phyloP scores from a whole-genome alignment of 108 stramenopile genomes.

The Skeletonema potamos region DNA sequence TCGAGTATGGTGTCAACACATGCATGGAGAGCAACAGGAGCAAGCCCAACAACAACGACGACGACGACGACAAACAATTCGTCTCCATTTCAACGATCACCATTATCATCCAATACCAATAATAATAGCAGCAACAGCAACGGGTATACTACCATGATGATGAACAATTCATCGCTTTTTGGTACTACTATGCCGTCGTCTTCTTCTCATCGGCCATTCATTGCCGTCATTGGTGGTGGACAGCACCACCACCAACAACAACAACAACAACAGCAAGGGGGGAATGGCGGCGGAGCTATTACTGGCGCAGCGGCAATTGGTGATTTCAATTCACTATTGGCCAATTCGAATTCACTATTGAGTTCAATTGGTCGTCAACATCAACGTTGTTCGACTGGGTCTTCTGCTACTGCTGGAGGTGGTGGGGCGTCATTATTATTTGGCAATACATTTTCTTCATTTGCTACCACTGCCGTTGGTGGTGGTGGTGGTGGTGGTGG shows the following conservation, averaged over 20 bases:
- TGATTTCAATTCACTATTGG: slow-evolving; percentile 37
- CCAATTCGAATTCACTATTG: slow-evolving; percentile 20
- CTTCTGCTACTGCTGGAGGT: neutral
- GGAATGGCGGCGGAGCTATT: neutral
- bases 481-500: neutral
- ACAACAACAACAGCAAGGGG: neutral
- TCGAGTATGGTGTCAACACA: slow-evolving; percentile 25
- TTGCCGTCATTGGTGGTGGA: neutral
- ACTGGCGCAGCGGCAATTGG: neutral
- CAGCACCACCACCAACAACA: neutral
- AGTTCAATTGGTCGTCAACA: slow-evolving; percentile 5
- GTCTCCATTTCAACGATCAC: neutral
- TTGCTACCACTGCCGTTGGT: no score
- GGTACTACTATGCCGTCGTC: neutral
- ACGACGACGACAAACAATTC: no score
- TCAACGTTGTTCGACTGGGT: neutral
- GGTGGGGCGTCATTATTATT: neutral
- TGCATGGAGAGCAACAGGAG: slow-evolving; percentile 25
- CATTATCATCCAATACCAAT: neutral
- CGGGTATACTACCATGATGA: neutral
- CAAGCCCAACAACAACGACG: neutral
- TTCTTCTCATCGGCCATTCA: slow-evolving; percentile 1
- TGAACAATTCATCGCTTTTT: neutral
- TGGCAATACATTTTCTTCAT: neutral
- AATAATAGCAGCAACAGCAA: neutral